Evolutionary conservation across 139 green algal species (phyloP).

Genomic region (Coccomyxa sp.): DNA sequence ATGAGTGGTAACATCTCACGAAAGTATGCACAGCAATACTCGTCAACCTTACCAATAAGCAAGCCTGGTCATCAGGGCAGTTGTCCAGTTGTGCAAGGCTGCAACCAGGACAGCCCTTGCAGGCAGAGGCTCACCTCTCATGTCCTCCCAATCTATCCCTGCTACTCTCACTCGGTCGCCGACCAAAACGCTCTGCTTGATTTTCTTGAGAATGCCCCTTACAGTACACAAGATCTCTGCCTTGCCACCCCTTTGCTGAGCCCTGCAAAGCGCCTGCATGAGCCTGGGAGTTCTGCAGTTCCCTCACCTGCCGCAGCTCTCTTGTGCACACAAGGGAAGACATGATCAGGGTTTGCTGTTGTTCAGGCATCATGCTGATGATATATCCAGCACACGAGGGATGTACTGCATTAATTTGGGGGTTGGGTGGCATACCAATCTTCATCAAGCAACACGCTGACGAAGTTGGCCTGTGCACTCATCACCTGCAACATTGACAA

Average conservation of each 20-base stretch:
- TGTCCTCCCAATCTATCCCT: conserved; percentile 77
- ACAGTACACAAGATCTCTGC: conserved; percentile 82
- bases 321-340: conserved; percentile 9
- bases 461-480: conserved; percentile 75
- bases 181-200: conserved; percentile 81
- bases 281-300: too few relatives aligned
- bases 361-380: background rate
- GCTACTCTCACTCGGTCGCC: conserved; percentile 76
- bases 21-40: too few relatives aligned
- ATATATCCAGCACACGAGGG: background rate
- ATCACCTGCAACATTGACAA: conserved; percentile 56
- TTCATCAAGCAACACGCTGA: conserved; percentile 63
- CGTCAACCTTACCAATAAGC: too few relatives aligned
- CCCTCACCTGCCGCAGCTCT: too few relatives aligned
- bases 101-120: background rate
- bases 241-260: too few relatives aligned
- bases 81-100: too few relatives aligned
- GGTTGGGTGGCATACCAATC: too few relatives aligned
- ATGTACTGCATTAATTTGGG: background rate
- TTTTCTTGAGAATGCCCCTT: conserved; percentile 87
- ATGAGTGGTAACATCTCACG: too few relatives aligned
- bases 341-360: background rate
- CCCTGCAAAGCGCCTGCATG: too few relatives aligned
- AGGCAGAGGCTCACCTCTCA: conserved; percentile 26
- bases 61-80: background rate